Conservation (phyloP, 2,329 filamentous ascomycete species). For the Neopestalotiopsis rosae region DNA sequence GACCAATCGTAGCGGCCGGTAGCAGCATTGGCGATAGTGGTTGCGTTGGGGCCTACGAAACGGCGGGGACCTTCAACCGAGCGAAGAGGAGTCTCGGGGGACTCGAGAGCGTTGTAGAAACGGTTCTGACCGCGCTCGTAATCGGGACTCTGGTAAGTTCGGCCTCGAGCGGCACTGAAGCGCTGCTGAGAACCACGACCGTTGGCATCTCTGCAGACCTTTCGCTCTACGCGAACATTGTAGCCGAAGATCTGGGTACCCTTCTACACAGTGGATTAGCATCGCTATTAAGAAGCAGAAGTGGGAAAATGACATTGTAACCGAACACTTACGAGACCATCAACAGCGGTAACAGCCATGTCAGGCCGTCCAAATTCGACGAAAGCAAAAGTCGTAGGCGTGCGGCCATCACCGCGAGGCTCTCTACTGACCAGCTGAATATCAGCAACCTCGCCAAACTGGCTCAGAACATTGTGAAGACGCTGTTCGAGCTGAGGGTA, state of each 20-base stretch:
- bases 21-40: conserved; percentile 8
- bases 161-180: not conserved
- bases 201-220: conserved; percentile 29
- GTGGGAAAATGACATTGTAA: not conserved
- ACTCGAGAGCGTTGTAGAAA: not conserved
- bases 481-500: conserved; percentile 30
- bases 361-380: conserved; percentile 46
- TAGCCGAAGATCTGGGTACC: conserved; percentile 36
- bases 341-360: conserved; percentile 42
- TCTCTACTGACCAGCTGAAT: conserved; percentile 36
- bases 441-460: conserved; percentile 33
- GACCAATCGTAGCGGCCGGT: conserved; percentile 4
- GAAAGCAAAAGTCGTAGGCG: conserved; percentile 37
- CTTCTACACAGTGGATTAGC: conserved; percentile 33
- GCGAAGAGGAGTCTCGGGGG: not conserved
- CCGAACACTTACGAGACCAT: conserved; percentile 40
- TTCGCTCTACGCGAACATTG: conserved; percentile 44
- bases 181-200: conserved; percentile 18
- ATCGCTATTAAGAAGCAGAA: conserved; percentile 11
- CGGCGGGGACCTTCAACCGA: not conserved
- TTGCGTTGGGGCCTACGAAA: not conserved
- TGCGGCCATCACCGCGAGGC: conserved; percentile 2
- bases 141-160: not conserved
- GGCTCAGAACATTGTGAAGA: conserved; percentile 29
- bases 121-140: not conserved